Evolutionary conservation across 2,329 filamentous ascomycete genomes (phyloP), one percentile per base, ranked within the genome.

Genomic region (Colletotrichum melonis): DNA sequence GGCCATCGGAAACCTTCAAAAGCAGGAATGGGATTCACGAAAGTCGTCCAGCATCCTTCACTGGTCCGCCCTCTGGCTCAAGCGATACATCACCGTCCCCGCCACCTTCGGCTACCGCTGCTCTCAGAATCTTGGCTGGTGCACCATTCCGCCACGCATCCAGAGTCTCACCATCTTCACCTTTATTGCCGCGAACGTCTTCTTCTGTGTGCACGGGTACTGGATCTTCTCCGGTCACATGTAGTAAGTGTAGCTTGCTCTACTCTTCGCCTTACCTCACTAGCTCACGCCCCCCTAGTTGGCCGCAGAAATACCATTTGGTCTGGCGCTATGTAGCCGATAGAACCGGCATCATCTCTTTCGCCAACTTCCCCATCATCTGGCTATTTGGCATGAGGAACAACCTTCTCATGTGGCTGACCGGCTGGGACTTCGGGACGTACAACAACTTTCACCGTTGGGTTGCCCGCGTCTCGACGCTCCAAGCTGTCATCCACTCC

Each of bases 381-480:
- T 93, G 91, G 91, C 80, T 93, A 0, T 93, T 94, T 75, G 89
- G 88, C 0, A 89, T 90, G 78, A 85, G 92, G 11, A 94, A 94
- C 74, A 93, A 94, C 64, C 77, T 91, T 0, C 85, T 93, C 19
- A 83, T 93, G 67, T 92, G 90, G 90, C 78, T 91, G 0, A 93
- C 92, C 0, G 92, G 92, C 0, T 94, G 92, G 91, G 90, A 89
- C 12, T 93, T 92, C 78, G 86, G 87, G 1, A 91, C 90, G 0
- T 93, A 90, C 77, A 93, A 90, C 75, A 86, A 90, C 54, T 93
- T 93, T 65, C 92, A 94, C 79, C 88, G 92, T 0, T 91, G 91
- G 85, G 85, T 92, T 4, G 92, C 92, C 0, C 85, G 92, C 22
- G 84, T 92, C 2, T 86, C 90, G 6, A 91, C 91, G 0, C 69